phyloP scores from a whole-genome alignment of 2,329 filamentous ascomycete species.

The Fusarium azukiicola region DNA sequence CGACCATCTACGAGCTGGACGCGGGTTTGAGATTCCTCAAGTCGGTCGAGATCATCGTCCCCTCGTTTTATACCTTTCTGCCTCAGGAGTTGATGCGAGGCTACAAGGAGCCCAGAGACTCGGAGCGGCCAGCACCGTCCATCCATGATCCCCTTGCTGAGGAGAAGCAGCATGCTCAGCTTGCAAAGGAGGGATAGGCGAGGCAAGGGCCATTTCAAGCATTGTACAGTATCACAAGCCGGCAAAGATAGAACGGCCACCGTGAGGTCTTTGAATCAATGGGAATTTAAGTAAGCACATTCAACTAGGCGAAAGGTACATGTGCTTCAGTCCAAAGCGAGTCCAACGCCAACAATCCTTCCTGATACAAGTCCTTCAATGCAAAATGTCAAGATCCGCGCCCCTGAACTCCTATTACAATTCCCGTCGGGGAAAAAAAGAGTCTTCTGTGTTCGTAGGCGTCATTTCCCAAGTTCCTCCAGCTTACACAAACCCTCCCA shows the following conservation, averaged over 20 bases:
- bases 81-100: constrained; percentile 85
- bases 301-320: constrained; percentile 19
- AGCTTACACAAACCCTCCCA: background rate
- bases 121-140: constrained; percentile 70
- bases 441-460: constrained; percentile 4
- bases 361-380: constrained; percentile 21
- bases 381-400: constrained; percentile 23
- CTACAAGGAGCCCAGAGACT: constrained; percentile 78
- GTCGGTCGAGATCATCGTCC: constrained; percentile 74
- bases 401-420: constrained; percentile 42
- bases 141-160: constrained; percentile 59
- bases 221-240: background rate
- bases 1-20: constrained; percentile 77
- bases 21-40: constrained; percentile 85
- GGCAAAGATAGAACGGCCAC: background rate
- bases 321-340: constrained; percentile 1
- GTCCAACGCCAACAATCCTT: constrained; percentile 33
- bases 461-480: constrained; percentile 6
- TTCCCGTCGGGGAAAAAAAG: constrained; percentile 20
- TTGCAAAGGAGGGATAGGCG: constrained; percentile 42
- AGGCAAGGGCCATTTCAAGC: background rate
- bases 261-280: background rate
- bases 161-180: constrained; percentile 54
- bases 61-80: constrained; percentile 82
- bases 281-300: constrained; percentile 17